These are phyloP conservation scores for Porogramme epimiltina DNA, from an alignment of 1,284 basidiomycete genomes.

Conservation along the genomic window DNA sequence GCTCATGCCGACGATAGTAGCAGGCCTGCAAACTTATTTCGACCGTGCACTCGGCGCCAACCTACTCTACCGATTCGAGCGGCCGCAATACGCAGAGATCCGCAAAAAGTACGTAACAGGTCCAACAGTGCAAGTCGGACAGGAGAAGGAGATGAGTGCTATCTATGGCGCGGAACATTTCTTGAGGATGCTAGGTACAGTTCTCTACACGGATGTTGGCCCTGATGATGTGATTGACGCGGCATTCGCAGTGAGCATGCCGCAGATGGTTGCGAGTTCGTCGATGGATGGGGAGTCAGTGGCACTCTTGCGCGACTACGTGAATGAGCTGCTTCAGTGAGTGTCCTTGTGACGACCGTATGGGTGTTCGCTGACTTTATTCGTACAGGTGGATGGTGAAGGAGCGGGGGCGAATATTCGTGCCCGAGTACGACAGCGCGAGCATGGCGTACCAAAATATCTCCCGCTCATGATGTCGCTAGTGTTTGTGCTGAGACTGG, in stretches of 20 bases:
- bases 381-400: conserved; percentile 63
- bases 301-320: conserved; percentile 83
- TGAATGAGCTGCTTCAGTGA: conserved; percentile 86
- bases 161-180: conserved; percentile 97
- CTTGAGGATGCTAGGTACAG: conserved; percentile 86
- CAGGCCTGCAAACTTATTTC: conserved; percentile 93
- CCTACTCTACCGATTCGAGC: conserved; percentile 92
- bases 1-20: conserved; percentile 79
- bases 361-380: conserved; percentile 3
- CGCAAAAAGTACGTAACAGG: conserved; percentile 78
- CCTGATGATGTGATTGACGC: conserved; percentile 17
- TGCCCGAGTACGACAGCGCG: conserved; percentile 72
- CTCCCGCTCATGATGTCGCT: conserved; percentile 52
- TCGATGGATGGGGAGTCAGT: conserved; percentile 92
- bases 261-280: conserved; percentile 86
- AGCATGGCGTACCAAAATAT: conserved; percentile 76
- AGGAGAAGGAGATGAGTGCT: conserved; percentile 85
- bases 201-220: not conserved
- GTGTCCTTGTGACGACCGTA: conserved; percentile 34
- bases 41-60: conserved; percentile 90
- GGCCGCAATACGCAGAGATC: conserved; percentile 87
- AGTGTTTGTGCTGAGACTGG: not conserved
- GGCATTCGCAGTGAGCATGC: conserved; percentile 60
- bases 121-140: conserved; percentile 64
- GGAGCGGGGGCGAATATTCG: conserved; percentile 70